Base-by-base conservation (phyloP, 2,329 filamentous ascomycete genomes). In the Xylaria sp. region DNA sequence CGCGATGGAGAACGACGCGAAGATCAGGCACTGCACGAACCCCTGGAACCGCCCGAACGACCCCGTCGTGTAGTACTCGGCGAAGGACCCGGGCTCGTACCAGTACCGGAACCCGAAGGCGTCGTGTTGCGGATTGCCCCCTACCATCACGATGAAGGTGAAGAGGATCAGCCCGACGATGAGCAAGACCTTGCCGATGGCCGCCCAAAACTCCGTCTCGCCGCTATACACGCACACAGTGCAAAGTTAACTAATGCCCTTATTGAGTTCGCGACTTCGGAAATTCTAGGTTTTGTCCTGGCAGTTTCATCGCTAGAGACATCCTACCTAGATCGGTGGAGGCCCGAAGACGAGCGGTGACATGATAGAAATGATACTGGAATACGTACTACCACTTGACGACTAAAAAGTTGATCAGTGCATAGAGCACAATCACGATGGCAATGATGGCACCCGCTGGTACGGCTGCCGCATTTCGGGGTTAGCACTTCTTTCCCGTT, bases 71-170 rank as follows among this genome's bases (percentile, higher is more conserved):
- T 88, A 86, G 44, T 87, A 78, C 57, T 86, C 81, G 2, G 82
- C 80, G 67, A 93, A 92, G 0, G 89, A 78, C 1, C 90, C 90
- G 0, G 89, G 90, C 0, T 82, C 74, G 2, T 79, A 76, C 84
- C 85, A 88, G 69, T 81, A 85, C 21, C 83, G 80, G 68, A 93
- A 93, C 1, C 90, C 90, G 58, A 90, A 90, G 0, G 82, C 76
- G 61, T 92, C 88, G 37, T 82, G 77, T 1, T 85, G 69, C 0
- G 91, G 91, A 62, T 93, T 94, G 2, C 89, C 91, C 7, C 91
- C 91, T 1, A 94, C 74, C 87, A 94, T 93, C 60, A 86, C 84
- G 60, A 95, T 80, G 66, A 96, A 91, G 2, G 91, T 93, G 74
- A 90, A 92, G 59, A 85, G 64, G 61, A 92, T 81, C 46, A 93